Percentiles rank a stretch among this genome's conserved stretches.
phyloP scores from a whole-genome alignment of 148 eudicot genomes.

The Rhododendron vialii region DNA sequence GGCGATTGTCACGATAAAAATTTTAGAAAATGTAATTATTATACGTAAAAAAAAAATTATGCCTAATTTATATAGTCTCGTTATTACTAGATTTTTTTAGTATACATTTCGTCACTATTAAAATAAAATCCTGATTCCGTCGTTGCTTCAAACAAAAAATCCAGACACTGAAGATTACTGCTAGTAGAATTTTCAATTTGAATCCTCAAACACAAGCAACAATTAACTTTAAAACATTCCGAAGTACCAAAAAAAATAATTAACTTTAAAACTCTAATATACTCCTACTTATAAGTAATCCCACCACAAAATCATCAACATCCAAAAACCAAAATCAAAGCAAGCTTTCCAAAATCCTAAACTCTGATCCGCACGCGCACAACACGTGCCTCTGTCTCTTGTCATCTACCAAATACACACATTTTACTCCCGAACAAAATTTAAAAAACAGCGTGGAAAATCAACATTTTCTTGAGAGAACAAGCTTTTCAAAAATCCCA shows the following conservation, averaged over 20 bases:
- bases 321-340: not conserved
- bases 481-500: not conserved
- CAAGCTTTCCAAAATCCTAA: not conserved
- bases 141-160: not conserved
- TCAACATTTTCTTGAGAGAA: not conserved
- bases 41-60: too few species aligned
- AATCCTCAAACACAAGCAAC: not conserved
- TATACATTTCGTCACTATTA: too few species aligned
- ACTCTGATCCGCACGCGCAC: not conserved
- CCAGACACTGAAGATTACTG: not conserved
- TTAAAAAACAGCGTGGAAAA: not conserved
- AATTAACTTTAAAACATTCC: not conserved
- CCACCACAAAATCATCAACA: not conserved
- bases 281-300: not conserved
- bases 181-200: not conserved
- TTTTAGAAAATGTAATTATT: too few species aligned
- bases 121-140: too few species aligned
- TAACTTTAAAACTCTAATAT: not conserved
- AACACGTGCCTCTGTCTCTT: not conserved
- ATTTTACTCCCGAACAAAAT: not conserved
- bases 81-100: too few species aligned
- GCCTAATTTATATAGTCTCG: too few species aligned
- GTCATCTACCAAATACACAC: not conserved
- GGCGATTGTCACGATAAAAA: too few species aligned
- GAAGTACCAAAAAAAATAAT: not conserved